Percentiles rank a stretch among this genome's conserved stretches.
These are phyloP conservation scores for Phialophora macrospora DNA, from an alignment of 2,329 filamentous ascomycete genomes.

Conservation along the genomic window DNA sequence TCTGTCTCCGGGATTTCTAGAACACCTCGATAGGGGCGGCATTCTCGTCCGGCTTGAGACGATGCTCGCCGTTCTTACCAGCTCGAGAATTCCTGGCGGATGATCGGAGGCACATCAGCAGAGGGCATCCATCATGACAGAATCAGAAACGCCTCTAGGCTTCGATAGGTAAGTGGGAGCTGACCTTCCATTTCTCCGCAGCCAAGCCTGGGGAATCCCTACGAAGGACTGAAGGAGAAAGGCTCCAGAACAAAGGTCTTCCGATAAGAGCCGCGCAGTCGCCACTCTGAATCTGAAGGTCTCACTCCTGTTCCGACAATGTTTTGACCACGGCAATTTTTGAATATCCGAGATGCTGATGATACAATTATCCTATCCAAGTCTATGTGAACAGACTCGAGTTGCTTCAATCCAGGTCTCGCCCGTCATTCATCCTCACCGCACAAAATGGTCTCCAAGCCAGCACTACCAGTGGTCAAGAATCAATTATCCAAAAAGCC, in stretches of 20 bases:
- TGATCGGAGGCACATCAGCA: constrained; percentile 25
- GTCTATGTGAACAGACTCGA: constrained; percentile 25
- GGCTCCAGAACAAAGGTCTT: neutral
- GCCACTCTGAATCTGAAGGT: neutral
- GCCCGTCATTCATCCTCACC: constrained; percentile 4
- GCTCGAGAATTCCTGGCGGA: constrained; percentile 17
- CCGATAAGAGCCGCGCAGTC: neutral
- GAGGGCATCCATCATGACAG: neutral
- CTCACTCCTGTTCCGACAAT: neutral
- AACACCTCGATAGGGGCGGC: constrained; percentile 6
- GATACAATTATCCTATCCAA: constrained; percentile 19
- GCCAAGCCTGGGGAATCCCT: constrained; percentile 24
- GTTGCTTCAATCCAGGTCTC: constrained; percentile 3
- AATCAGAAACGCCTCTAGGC: neutral
- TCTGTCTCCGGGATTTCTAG: constrained; percentile 11
- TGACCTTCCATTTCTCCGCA: constrained; percentile 34
- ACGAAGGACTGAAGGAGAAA: constrained; percentile 16
- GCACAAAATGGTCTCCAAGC: constrained; percentile 24
- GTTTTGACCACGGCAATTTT: constrained; percentile 5
- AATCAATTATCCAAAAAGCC: constrained; percentile 21
- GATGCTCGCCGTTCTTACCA: constrained; percentile 21
- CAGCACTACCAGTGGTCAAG: constrained; percentile 13
- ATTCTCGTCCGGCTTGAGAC: constrained; percentile 13
- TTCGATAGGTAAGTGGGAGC: constrained; percentile 1
- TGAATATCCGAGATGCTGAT: constrained; percentile 20